Percentiles rank a stretch among this genome's conserved stretches.
Evolutionary conservation across 2,329 filamentous ascomycete genomes (phyloP).

Genomic region (Aspergillus clavatus): DNA sequence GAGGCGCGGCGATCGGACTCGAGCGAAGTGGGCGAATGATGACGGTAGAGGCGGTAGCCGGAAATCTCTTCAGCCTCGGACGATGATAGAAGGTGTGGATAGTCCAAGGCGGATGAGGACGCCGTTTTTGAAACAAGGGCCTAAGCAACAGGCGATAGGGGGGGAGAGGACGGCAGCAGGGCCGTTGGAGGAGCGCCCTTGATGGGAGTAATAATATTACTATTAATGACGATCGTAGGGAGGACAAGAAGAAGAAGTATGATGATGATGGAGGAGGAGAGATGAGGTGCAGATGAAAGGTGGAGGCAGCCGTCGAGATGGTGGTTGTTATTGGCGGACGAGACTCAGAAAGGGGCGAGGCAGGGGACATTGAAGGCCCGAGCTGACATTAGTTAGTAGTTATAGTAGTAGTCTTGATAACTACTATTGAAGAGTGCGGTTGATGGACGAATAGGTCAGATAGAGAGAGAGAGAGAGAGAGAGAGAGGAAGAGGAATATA

Average conservation of each 20-base stretch:
- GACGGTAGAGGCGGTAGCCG: slow-evolving; percentile 7
- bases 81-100: slow-evolving; percentile 31
- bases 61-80: slow-evolving; percentile 33
- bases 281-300: slow-evolving; percentile 4
- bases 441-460: too few relatives aligned
- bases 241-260: slow-evolving; percentile 4
- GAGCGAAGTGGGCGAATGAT: slow-evolving; percentile 13
- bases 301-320: background rate
- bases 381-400: slow-evolving; percentile 15
- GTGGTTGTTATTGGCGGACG: slow-evolving; percentile 20
- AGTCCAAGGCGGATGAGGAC: slow-evolving; percentile 15
- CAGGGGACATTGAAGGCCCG: slow-evolving; percentile 12
- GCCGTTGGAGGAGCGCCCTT: slow-evolving; percentile 8
- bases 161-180: slow-evolving; percentile 7
- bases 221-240: background rate
- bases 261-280: slow-evolving; percentile 5
- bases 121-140: slow-evolving; percentile 24
- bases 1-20: slow-evolving; percentile 11
- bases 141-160: slow-evolving; percentile 5
- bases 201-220: background rate
- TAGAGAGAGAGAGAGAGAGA: too few relatives aligned
- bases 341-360: slow-evolving; percentile 21
- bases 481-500: too few relatives aligned
- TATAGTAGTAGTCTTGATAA: too few relatives aligned
- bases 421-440: too few relatives aligned